Evolutionary conservation across 208 protist species (phyloP).

Genomic region (Entamoeba histolytica): DNA sequence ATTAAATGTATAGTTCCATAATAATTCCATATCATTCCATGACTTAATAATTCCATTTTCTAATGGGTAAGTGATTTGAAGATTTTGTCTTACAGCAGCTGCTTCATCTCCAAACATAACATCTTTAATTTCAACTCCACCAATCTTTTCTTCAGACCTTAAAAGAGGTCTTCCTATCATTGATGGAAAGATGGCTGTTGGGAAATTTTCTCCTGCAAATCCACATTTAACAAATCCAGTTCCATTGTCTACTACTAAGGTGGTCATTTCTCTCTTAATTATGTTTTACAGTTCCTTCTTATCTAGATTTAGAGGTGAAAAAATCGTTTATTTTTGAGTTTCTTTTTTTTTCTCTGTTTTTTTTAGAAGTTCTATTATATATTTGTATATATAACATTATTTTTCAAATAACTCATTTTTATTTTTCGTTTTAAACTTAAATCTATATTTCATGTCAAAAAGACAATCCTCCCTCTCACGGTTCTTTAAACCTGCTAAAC

Average conservation of each 20-base stretch:
- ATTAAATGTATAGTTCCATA: constrained; percentile 78
- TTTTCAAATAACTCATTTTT: too few relatives aligned
- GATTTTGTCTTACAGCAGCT: constrained; percentile 41
- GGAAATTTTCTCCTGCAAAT: constrained; percentile 79
- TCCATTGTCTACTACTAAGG: neutral
- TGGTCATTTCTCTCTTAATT: neutral
- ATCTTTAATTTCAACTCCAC: constrained; percentile 48
- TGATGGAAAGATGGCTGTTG: constrained; percentile 68
- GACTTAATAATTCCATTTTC: constrained; percentile 76
- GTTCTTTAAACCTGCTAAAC: too few relatives aligned
- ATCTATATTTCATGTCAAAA: too few relatives aligned
- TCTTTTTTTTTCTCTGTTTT: too few relatives aligned
- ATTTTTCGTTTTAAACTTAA: too few relatives aligned
- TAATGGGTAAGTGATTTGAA: constrained; percentile 74
- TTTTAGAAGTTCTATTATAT: too few relatives aligned
- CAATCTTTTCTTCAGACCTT: constrained; percentile 49
- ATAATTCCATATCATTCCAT: constrained; percentile 76
- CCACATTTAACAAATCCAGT: constrained; percentile 75
- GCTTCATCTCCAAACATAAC: constrained; percentile 73
- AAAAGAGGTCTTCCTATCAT: constrained; percentile 50
- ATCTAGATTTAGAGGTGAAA: too few relatives aligned
- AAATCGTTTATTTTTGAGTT: too few relatives aligned
- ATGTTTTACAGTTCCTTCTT: too few relatives aligned
- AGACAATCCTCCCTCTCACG: too few relatives aligned
- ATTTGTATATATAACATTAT: too few relatives aligned